Conservation (phyloP, 108 stramenopile species). For the Mayamaea pseudoterrestris region DNA sequence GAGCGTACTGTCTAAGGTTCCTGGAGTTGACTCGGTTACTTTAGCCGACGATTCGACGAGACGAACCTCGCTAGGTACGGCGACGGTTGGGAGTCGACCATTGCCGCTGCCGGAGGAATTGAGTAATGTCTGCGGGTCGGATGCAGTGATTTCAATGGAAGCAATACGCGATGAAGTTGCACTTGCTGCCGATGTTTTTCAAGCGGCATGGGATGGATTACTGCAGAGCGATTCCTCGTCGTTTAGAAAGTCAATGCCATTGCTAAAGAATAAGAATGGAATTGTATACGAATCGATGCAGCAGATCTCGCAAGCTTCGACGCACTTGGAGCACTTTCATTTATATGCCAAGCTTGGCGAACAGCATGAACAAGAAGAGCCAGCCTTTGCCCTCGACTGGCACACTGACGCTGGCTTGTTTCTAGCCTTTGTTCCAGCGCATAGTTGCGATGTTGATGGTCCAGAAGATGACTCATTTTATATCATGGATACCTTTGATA, state of each 20-base stretch:
- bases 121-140: conserved; percentile 26
- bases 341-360: conserved; percentile 22
- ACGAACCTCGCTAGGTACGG: conserved; percentile 38
- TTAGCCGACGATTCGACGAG: conserved; percentile 18
- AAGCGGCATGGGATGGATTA: conserved; percentile 27
- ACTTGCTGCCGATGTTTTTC: conserved; percentile 34
- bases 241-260: background rate
- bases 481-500: conserved; percentile 6
- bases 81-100: conserved; percentile 32
- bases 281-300: conserved; percentile 10
- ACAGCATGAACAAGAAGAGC: conserved; percentile 1
- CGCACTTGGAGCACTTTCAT: conserved; percentile 57
- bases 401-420: conserved; percentile 78
- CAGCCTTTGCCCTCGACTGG: background rate
- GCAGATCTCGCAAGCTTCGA: conserved; percentile 28
- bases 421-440: conserved; percentile 59
- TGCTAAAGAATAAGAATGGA: conserved; percentile 7
- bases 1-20: no score
- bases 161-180: conserved; percentile 47
- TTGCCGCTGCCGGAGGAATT: conserved; percentile 15
- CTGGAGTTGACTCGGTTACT: no score
- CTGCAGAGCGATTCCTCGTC: background rate
- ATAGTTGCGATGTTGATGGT: conserved; percentile 23
- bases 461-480: conserved; percentile 23
- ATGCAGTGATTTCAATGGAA: conserved; percentile 40